Conservation (phyloP, 306 rosid genomes). For the Cicer pinnatifidum region DNA sequence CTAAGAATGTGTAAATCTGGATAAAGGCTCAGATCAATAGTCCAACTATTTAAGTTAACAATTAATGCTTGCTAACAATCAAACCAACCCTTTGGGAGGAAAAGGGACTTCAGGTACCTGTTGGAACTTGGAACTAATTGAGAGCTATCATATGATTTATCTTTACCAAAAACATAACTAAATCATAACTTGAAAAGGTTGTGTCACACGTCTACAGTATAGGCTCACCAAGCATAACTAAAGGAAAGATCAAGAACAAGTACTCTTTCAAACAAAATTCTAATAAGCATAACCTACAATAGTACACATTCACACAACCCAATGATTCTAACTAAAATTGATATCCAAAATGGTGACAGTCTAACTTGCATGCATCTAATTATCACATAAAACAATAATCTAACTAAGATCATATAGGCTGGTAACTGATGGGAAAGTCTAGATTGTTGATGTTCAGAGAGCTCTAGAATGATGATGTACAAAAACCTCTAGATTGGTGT, state of each 20-base stretch:
- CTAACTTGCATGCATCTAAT: slow-evolving; percentile 52
- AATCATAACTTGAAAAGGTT: slow-evolving; percentile 45
- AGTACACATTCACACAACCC: slow-evolving; percentile 51
- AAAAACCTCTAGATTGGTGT: slow-evolving; percentile 55
- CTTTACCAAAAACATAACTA: slow-evolving; percentile 49
- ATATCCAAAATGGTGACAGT: slow-evolving; percentile 44
- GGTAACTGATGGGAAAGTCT: slow-evolving; percentile 50
- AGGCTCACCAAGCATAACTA: slow-evolving; percentile 49
- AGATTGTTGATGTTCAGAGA: slow-evolving; percentile 44
- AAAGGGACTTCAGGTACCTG: slow-evolving; percentile 30
- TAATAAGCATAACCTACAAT: slow-evolving; percentile 50
- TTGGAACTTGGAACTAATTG: slow-evolving; percentile 24
- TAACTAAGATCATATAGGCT: slow-evolving; percentile 47
- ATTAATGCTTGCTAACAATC: slow-evolving; percentile 12
- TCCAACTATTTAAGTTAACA: slow-evolving; percentile 24
- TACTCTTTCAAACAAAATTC: slow-evolving; percentile 45
- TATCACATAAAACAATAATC: slow-evolving; percentile 41
- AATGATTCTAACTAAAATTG: slow-evolving; percentile 46
- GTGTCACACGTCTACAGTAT: slow-evolving; percentile 42
- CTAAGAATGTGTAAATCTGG: background rate
- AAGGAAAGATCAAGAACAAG: slow-evolving; percentile 42
- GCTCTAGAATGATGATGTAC: slow-evolving; percentile 55
- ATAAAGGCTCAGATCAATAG: slow-evolving; percentile 4
- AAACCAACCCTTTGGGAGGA: slow-evolving; percentile 18
- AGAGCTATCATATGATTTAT: slow-evolving; percentile 24